Evolutionary conservation across 306 rosid species (phyloP).

Genomic region (Trifolium subterraneum): DNA sequence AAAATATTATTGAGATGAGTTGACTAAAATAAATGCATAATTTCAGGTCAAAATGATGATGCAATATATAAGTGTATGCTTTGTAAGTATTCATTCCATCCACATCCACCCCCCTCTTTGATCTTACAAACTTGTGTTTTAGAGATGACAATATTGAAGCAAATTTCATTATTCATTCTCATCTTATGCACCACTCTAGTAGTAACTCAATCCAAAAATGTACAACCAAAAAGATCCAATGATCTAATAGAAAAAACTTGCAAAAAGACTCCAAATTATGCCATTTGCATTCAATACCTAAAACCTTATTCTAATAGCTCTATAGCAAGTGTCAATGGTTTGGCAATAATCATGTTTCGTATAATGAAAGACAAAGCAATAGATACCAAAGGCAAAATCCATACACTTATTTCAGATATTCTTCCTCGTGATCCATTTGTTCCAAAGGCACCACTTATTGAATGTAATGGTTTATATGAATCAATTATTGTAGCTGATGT

Average conservation of each 20-base stretch:
- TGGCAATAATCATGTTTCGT: not conserved
- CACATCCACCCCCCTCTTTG: not conserved
- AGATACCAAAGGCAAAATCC: not conserved
- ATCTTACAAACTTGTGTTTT: not conserved
- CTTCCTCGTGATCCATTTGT: not conserved
- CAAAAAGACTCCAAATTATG: not conserved
- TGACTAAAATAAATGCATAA: not conserved
- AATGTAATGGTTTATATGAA: not conserved
- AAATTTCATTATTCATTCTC: not conserved
- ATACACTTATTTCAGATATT: not conserved
- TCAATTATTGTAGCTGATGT: no score
- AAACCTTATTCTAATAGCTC: not conserved
- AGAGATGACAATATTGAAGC: not conserved
- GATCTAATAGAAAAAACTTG: not conserved
- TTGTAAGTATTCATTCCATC: not conserved
- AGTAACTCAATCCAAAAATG: not conserved
- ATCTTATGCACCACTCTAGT: not conserved
- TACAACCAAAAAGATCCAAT: not conserved
- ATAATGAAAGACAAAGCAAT: not conserved
- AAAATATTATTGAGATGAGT: not conserved
- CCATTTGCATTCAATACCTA: not conserved
- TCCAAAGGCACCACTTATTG: not conserved
- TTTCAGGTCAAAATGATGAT: not conserved
- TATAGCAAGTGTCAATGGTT: not conserved
- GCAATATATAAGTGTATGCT: not conserved